These are phyloP conservation scores for Paraphaeosphaeria sporulosa DNA, from an alignment of 2,329 filamentous ascomycete genomes.

Conservation along the genomic window DNA sequence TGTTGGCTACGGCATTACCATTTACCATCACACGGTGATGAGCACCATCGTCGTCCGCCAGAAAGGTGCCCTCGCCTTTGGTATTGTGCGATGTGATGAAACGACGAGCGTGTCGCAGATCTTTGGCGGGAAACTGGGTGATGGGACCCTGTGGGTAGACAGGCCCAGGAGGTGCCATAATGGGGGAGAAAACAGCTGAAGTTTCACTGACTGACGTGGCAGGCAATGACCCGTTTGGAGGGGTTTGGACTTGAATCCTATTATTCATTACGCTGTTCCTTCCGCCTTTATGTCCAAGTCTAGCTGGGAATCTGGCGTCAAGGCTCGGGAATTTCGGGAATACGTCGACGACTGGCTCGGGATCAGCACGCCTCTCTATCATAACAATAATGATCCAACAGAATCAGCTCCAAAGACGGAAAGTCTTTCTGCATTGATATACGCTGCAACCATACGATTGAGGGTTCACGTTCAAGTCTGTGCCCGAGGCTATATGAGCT, in stretches of 20 bases:
- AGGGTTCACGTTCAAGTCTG: not conserved
- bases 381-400: too few species aligned
- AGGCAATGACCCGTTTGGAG: too few species aligned
- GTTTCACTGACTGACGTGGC: too few species aligned
- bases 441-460: not conserved
- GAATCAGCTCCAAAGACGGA: too few species aligned
- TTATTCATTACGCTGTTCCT: too few species aligned
- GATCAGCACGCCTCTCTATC: too few species aligned
- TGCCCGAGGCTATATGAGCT: too few species aligned
- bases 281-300: too few species aligned
- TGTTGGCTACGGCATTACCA: conserved; percentile 1
- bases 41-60: conserved; percentile 10
- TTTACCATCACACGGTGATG: conserved; percentile 5
- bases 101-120: conserved; percentile 9
- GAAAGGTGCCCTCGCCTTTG: conserved; percentile 5
- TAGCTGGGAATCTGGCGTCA: not conserved
- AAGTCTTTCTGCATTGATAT: not conserved
- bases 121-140: conserved; percentile 4
- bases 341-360: not conserved
- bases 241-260: too few species aligned
- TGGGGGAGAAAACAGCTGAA: too few species aligned
- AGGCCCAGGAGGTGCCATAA: too few species aligned
- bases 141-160: not conserved
- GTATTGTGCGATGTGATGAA: conserved; percentile 9
- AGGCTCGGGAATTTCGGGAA: not conserved